A percentile compares a stretch with the other conserved stretches of the same genome.
Conservation (phyloP, 23 red algal species). For the Pyropia haitanensis region DNA sequence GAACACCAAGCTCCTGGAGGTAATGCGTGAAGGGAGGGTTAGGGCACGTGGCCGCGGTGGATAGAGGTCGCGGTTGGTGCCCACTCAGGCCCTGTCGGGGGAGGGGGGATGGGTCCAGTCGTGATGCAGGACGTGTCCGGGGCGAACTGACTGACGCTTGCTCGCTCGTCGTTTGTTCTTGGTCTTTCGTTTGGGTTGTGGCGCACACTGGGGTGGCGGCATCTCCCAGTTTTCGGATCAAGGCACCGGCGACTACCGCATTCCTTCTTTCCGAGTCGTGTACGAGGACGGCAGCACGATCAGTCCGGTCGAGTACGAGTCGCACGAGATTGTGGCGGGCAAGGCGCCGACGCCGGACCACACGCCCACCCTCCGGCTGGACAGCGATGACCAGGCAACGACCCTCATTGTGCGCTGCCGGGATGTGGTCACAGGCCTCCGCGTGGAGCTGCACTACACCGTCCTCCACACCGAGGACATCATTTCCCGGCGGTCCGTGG, state of each 20-base stretch:
- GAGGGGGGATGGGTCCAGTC: too few relatives aligned
- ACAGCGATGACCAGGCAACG: conserved; percentile 55
- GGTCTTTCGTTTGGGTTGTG: too few relatives aligned
- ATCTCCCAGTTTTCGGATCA: conserved; percentile 53
- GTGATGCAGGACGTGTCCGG: too few relatives aligned
- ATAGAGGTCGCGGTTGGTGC: too few relatives aligned
- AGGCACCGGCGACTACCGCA: conserved; percentile 87
- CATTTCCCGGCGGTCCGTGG: conserved; percentile 60
- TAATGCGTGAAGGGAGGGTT: too few relatives aligned
- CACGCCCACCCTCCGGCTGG: conserved; percentile 65
- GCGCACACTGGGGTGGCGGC: too few relatives aligned
- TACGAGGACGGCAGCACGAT: conserved; percentile 79
- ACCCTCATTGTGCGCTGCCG: conserved; percentile 85
- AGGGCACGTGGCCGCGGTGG: too few relatives aligned
- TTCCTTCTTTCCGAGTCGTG: conserved; percentile 61
- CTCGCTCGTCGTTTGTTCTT: too few relatives aligned
- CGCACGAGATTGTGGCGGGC: conserved; percentile 65
- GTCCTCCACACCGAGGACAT: conserved; percentile 88
- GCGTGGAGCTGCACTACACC: conserved; percentile 66
- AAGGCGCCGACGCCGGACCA: conserved; percentile 50
- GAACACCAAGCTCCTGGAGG: conserved; percentile 80
- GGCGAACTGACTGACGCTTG: too few relatives aligned
- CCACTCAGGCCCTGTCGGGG: too few relatives aligned
- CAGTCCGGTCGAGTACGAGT: conserved; percentile 71
- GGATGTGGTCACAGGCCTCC: conserved; percentile 57